These are phyloP conservation scores for Candida gorgasii DNA, from an alignment of 805 yeast genomes.

Conservation along the genomic window DNA sequence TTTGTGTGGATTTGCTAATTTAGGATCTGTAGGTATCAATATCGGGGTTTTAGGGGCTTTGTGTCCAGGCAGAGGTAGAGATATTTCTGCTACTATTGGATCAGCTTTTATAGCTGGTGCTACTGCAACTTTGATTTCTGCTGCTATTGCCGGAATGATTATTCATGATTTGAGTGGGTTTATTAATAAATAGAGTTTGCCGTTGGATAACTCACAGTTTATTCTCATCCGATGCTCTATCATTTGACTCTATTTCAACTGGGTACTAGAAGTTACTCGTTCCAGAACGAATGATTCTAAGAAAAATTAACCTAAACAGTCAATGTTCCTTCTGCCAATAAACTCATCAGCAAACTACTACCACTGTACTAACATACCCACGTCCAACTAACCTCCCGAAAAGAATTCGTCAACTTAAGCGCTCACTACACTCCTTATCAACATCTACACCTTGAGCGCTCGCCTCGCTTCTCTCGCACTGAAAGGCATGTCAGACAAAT, in stretches of 20 bases:
- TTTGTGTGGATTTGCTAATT: conserved; percentile 62
- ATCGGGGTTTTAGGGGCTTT: conserved; percentile 59
- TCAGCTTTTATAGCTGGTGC: conserved; percentile 55
- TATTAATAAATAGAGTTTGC: conserved; percentile 9
- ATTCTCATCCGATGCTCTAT: too few species aligned
- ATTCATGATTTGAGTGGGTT: conserved; percentile 46
- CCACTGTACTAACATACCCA: too few species aligned
- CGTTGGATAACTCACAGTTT: too few species aligned
- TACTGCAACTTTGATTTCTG: conserved; percentile 54
- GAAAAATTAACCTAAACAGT: too few species aligned
- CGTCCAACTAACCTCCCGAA: too few species aligned
- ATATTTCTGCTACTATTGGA: conserved; percentile 46
- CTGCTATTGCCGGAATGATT: conserved; percentile 65
- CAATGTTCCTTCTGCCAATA: too few species aligned
- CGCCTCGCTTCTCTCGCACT: neutral
- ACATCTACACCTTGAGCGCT: neutral
- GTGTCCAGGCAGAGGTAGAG: conserved; percentile 50
- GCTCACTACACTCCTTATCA: neutral
- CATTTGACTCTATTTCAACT: too few species aligned
- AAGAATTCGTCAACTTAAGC: too few species aligned
- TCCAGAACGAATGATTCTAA: neutral
- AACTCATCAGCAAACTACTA: too few species aligned
- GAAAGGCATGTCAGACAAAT: conserved; percentile 10
- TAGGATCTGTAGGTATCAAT: conserved; percentile 62
- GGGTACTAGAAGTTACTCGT: too few species aligned